Percentiles rank a stretch among this genome's conserved stretches.
phyloP scores from a whole-genome alignment of 352 stramenopile genomes.

The Globisporangium spinosum region DNA sequence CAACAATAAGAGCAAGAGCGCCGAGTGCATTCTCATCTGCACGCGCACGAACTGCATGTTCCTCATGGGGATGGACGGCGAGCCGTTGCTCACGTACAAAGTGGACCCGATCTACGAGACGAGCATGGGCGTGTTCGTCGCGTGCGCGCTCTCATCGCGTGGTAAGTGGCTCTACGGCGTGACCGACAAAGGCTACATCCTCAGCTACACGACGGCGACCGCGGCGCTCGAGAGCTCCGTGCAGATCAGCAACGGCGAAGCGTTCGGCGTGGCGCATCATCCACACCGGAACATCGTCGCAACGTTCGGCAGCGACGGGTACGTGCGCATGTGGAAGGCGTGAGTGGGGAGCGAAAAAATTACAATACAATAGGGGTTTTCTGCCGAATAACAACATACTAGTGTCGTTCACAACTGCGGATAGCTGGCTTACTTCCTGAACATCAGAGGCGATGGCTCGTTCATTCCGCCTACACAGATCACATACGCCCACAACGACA shows the following conservation, averaged over 20 bases:
- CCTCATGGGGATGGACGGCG: constrained; percentile 69
- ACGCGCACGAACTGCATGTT: constrained; percentile 79
- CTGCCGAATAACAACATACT: not conserved
- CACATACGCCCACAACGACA: not conserved
- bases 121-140: constrained; percentile 82
- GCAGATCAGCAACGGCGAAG: constrained; percentile 79
- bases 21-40: constrained; percentile 82
- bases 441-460: constrained; percentile 21
- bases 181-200: constrained; percentile 81
- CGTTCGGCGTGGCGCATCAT: constrained; percentile 83
- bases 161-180: constrained; percentile 85
- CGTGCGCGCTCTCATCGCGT: constrained; percentile 78
- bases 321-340: constrained; percentile 79
- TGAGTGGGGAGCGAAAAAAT: constrained; percentile 19
- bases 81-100: constrained; percentile 61
- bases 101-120: constrained; percentile 56
- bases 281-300: constrained; percentile 87
- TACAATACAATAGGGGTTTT: not conserved
- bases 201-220: constrained; percentile 59
- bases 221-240: constrained; percentile 66
- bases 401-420: not conserved
- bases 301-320: constrained; percentile 85
- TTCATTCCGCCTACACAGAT: not conserved
- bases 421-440: constrained; percentile 10
- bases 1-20: constrained; percentile 28